Evolutionary conservation across 768 basidiomycete genomes (phyloP).

Genomic region (Suillus luteus): DNA sequence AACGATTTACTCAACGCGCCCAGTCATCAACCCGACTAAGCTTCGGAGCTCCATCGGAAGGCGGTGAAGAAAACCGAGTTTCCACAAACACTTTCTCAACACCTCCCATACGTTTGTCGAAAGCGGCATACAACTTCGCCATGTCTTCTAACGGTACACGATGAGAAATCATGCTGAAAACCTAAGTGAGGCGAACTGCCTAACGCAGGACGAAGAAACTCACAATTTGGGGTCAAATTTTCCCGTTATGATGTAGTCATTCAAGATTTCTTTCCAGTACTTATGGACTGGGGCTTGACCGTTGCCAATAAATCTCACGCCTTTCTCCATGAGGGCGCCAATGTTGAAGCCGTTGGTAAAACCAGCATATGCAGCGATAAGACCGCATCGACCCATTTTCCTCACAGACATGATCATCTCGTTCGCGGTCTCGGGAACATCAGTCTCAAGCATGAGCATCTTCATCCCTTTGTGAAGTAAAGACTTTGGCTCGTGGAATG

Average conservation of each 20-base stretch:
- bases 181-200: slow-evolving; percentile 1
- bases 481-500: slow-evolving; percentile 73
- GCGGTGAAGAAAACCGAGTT: slow-evolving; percentile 53
- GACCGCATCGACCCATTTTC: slow-evolving; percentile 61
- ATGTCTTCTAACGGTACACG: slow-evolving; percentile 68
- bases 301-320: slow-evolving; percentile 68
- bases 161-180: slow-evolving; percentile 51
- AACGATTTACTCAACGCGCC: slow-evolving; percentile 13
- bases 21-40: slow-evolving; percentile 58
- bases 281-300: slow-evolving; percentile 76
- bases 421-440: slow-evolving; percentile 64
- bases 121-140: slow-evolving; percentile 61
- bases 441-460: slow-evolving; percentile 73
- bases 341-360: slow-evolving; percentile 70
- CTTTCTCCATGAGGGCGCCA: slow-evolving; percentile 79
- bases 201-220: slow-evolving; percentile 23
- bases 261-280: slow-evolving; percentile 72
- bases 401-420: slow-evolving; percentile 49
- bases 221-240: slow-evolving; percentile 68
- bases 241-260: slow-evolving; percentile 62
- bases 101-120: slow-evolving; percentile 57
- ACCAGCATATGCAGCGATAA: slow-evolving; percentile 71
- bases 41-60: slow-evolving; percentile 51
- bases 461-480: slow-evolving; percentile 68
- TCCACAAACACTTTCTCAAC: slow-evolving; percentile 77